Percentiles rank a stretch among this genome's conserved stretches.
phyloP scores from a whole-genome alignment of 495 filamentous ascomycete genomes.

The Penicillium goetzii region DNA sequence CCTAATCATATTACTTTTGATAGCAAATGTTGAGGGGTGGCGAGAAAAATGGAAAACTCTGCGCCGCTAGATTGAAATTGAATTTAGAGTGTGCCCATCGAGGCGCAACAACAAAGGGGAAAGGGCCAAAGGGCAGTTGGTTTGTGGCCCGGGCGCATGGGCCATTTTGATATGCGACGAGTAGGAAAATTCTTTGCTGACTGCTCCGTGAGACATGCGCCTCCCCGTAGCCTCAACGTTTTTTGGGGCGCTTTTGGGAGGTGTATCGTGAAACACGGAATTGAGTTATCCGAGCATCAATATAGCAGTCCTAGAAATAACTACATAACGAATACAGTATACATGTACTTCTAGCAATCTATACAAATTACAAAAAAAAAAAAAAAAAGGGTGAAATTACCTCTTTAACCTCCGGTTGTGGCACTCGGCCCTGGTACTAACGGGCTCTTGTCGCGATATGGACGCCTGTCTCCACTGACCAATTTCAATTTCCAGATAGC shows the following conservation, averaged over 20 bases:
- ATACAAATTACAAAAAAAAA: not conserved
- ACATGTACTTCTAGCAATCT: not conserved
- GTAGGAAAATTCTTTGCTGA: conserved; percentile 3
- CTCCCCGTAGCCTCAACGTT: conserved; percentile 18
- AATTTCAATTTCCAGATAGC: conserved; percentile 1
- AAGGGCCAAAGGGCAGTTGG: not conserved
- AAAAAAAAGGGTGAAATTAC: not conserved
- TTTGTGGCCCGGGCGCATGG: conserved; percentile 8
- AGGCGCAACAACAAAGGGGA: conserved; percentile 1
- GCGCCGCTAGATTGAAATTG: conserved; percentile 9
- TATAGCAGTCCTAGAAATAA: not conserved
- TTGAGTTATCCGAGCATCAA: conserved; percentile 14
- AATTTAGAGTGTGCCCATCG: conserved; percentile 2
- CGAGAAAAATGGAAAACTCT: conserved; percentile 21
- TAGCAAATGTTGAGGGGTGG: conserved; percentile 11
- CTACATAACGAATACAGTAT: not conserved
- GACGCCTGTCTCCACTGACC: not conserved
- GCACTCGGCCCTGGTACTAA: conserved; percentile 5
- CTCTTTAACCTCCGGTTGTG: not conserved
- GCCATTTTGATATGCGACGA: conserved; percentile 4
- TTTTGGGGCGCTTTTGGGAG: conserved; percentile 1
- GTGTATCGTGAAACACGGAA: conserved; percentile 23
- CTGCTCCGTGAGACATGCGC: conserved; percentile 23
- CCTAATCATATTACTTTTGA: not conserved
- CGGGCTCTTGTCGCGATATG: not conserved